Evolutionary conservation across 495 filamentous ascomycete species (phyloP).

Genomic region (Parathielavia hyrcaniae): DNA sequence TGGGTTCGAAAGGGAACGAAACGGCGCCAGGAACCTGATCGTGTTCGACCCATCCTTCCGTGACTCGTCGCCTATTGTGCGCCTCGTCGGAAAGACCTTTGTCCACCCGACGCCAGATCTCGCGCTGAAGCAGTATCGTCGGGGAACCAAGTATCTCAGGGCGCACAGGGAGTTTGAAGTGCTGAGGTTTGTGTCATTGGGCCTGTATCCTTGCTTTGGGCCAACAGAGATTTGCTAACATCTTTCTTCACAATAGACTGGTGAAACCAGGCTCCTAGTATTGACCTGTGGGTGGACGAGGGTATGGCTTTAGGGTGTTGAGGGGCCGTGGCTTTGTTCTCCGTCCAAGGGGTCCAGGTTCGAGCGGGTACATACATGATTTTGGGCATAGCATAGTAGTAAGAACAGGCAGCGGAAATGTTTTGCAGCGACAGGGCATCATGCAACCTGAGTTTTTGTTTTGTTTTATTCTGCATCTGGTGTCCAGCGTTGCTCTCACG

Average conservation of each 20-base stretch:
- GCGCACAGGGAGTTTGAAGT: conserved; percentile 74
- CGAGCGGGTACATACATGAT: no score
- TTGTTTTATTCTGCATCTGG: neutral
- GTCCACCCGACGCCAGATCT: conserved; percentile 46
- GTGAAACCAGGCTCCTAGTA: neutral
- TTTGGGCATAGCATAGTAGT: no score
- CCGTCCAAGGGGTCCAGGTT: no score
- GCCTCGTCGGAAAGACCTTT: conserved; percentile 45
- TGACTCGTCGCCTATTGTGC: conserved; percentile 56
- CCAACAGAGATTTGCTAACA: neutral
- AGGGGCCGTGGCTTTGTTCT: no score
- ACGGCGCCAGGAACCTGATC: conserved; percentile 64
- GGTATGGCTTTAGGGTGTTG: no score
- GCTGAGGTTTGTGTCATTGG: conserved; percentile 52
- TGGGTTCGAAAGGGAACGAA: conserved; percentile 64
- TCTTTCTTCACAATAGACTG: neutral
- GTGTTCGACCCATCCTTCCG: conserved; percentile 88
- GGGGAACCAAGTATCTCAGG: conserved; percentile 58
- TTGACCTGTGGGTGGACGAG: no score
- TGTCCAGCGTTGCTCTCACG: neutral
- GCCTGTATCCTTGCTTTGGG: no score
- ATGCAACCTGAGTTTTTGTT: neutral
- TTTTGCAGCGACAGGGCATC: neutral
- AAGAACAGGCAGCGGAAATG: no score
- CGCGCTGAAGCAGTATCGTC: conserved; percentile 63